Conservation (phyloP, 73 alveolate species). For the Paramecium caudatum region DNA sequence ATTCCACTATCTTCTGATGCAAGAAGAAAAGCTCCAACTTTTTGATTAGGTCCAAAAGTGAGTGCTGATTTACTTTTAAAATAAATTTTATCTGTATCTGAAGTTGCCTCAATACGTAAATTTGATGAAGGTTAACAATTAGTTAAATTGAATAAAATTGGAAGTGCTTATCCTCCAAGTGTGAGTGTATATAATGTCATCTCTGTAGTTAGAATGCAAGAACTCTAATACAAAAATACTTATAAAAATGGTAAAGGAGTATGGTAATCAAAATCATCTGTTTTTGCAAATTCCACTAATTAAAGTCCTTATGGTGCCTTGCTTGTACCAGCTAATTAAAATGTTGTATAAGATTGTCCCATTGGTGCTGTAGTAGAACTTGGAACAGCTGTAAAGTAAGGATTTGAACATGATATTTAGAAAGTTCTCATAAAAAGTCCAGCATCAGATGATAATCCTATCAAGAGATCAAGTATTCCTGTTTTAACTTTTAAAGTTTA, state of each 20-base stretch:
- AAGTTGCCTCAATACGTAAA: conserved; percentile 37
- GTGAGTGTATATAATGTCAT: not conserved
- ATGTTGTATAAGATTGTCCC: conserved; percentile 34
- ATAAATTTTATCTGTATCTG: conserved; percentile 21
- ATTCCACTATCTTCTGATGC: conserved; percentile 65
- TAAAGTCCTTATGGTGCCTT: conserved; percentile 54
- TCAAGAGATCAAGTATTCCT: not conserved
- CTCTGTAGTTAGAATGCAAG: not conserved
- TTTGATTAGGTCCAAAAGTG: conserved; percentile 26
- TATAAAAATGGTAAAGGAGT: conserved; percentile 4
- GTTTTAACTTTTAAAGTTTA: not conserved
- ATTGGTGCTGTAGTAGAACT: not conserved
- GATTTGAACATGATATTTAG: not conserved
- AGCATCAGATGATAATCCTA: conserved; percentile 54
- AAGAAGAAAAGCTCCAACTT: conserved; percentile 19
- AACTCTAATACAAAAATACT: not conserved
- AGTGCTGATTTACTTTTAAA: conserved; percentile 37
- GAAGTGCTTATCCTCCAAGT: conserved; percentile 45
- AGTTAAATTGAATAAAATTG: conserved; percentile 16
- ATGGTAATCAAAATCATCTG: conserved; percentile 57
- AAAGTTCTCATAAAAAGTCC: conserved; percentile 20
- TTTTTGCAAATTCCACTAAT: conserved; percentile 30
- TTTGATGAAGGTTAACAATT: conserved; percentile 28
- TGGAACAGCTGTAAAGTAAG: conserved; percentile 13
- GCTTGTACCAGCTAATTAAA: conserved; percentile 34